Evolutionary conservation across 352 stramenopile species (phyloP).

Genomic region (Aphanomyces euteiches): DNA sequence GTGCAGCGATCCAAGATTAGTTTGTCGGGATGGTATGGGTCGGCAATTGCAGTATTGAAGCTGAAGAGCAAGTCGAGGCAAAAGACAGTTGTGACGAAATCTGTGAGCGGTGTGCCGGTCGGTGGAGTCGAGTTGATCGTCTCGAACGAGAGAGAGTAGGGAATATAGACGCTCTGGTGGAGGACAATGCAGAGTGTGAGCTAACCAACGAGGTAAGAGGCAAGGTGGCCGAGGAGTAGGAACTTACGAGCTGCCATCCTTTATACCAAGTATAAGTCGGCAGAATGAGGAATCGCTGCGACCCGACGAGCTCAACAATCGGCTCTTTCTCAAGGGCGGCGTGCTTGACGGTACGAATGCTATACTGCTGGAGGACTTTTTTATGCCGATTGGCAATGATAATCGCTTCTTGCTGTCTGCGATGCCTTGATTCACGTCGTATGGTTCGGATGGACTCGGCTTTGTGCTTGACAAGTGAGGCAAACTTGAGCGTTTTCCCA

Average conservation of each 20-base stretch:
- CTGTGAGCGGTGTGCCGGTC: neutral
- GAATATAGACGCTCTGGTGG: conserved; percentile 71
- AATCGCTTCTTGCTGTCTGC: conserved; percentile 42
- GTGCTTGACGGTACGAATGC: conserved; percentile 54
- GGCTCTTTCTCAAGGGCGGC: conserved; percentile 40
- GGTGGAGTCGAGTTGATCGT: conserved; percentile 40
- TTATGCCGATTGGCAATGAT: conserved; percentile 61
- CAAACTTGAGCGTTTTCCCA: neutral
- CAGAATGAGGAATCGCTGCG: conserved; percentile 50
- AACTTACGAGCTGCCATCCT: conserved; percentile 65
- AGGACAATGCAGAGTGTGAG: conserved; percentile 67
- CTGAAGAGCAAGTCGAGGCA: conserved; percentile 62
- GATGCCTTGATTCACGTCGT: conserved; percentile 32
- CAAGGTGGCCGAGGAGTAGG: neutral
- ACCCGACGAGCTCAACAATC: conserved; percentile 42
- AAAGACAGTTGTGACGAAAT: conserved; percentile 52
- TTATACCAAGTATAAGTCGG: conserved; percentile 65
- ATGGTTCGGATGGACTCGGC: conserved; percentile 1
- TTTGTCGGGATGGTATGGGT: conserved; percentile 42
- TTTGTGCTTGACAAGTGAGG: conserved; percentile 7
- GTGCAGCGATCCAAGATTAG: conserved; percentile 59
- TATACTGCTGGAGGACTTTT: conserved; percentile 72
- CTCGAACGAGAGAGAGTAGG: conserved; percentile 61
- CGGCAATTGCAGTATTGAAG: conserved; percentile 63
- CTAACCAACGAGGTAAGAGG: conserved; percentile 31